These are phyloP conservation scores for Kentomonas sorsogonicus DNA, from an alignment of 208 protist species.

Conservation along the genomic window DNA sequence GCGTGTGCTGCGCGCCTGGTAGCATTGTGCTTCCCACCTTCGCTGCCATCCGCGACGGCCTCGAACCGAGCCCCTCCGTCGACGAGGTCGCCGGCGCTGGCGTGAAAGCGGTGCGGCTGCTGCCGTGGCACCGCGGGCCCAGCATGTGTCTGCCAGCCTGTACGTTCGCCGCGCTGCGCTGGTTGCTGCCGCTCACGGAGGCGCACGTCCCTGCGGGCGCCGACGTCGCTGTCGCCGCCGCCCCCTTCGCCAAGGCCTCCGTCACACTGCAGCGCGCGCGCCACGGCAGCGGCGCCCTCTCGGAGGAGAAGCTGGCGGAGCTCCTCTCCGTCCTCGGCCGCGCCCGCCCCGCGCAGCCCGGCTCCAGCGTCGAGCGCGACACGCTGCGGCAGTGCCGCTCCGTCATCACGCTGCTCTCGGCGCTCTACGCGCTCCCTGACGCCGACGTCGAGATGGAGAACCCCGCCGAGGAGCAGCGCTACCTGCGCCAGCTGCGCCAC, in stretches of 20 bases:
- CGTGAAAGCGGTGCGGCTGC: constrained; percentile 27
- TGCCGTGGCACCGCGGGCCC: constrained; percentile 50
- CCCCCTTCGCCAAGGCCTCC: constrained; percentile 14
- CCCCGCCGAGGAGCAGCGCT: constrained; percentile 60
- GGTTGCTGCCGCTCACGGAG: constrained; percentile 22
- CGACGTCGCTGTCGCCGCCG: background rate
- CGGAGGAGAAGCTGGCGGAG: constrained; percentile 55
- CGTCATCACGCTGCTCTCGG: constrained; percentile 54
- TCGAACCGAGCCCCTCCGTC: constrained; percentile 27
- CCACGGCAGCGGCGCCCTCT: constrained; percentile 28
- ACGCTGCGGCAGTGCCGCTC: constrained; percentile 54
- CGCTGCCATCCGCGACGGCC: constrained; percentile 63
- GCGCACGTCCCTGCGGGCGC: background rate
- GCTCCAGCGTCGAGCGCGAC: constrained; percentile 37
- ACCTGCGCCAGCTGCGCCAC: constrained; percentile 68
- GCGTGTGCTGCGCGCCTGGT: constrained; percentile 42
- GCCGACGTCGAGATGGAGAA: constrained; percentile 54
- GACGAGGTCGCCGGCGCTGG: constrained; percentile 58
- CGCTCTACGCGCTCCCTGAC: constrained; percentile 81
- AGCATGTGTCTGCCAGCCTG: constrained; percentile 42
- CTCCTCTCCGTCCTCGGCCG: constrained; percentile 2
- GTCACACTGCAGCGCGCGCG: constrained; percentile 20
- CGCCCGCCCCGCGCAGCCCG: constrained; percentile 5
- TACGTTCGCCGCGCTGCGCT: constrained; percentile 44
- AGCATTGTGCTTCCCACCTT: constrained; percentile 47